Evolutionary conservation across 768 basidiomycete genomes (phyloP), one percentile per base, ranked within the genome.

Genomic region (Boletus vinaceobasis): DNA sequence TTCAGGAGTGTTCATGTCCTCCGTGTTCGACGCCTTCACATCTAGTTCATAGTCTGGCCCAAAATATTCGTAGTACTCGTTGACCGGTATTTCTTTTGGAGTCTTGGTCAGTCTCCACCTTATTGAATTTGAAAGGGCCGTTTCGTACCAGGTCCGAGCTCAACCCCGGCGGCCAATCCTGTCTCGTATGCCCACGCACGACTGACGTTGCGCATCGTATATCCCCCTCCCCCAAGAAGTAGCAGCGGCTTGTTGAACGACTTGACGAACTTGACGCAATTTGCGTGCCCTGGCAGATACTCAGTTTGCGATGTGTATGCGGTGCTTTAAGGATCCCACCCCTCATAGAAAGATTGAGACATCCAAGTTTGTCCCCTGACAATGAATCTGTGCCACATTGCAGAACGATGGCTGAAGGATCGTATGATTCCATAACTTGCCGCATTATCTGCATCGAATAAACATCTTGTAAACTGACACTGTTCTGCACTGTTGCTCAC

Each of bases 11-110:
- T 99, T 99, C 75, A 96, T 75, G 66, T 99, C 96, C 61, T 97
- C 94, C 56, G 93, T 89, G 68, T 98, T 99, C 13, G 92, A 94
- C 13, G 93, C 76, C 64, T 88, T 91, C 29, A 99, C 97, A 67
- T 99, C 93, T 32, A 99, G 81, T 68, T 94, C 85, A 65, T 98
- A 98, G 65, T 96, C 93, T 3, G 97, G 97, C 1, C 97, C 97
- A 70, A 98, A 98, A 72, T 98, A 98, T 67, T 98, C 96, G 66
- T 95, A 98, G 74, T 98, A 99, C 73, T 99, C 97, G 65, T 98
- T 99, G 59, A 95, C 88, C 3, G 97, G 97, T 50, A 99, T 96
- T 67, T 92, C 96, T 95, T 64, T n/a, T 32, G 5, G 49, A 9
- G n/a, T 21, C 7, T 27, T 26, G 13, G 54, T 61, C 42, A 60